A percentile compares a stretch with the other conserved stretches of the same genome.
Evolutionary conservation across 2,329 filamentous ascomycete genomes (phyloP).

Genomic region (Fusarium fujikuroi): DNA sequence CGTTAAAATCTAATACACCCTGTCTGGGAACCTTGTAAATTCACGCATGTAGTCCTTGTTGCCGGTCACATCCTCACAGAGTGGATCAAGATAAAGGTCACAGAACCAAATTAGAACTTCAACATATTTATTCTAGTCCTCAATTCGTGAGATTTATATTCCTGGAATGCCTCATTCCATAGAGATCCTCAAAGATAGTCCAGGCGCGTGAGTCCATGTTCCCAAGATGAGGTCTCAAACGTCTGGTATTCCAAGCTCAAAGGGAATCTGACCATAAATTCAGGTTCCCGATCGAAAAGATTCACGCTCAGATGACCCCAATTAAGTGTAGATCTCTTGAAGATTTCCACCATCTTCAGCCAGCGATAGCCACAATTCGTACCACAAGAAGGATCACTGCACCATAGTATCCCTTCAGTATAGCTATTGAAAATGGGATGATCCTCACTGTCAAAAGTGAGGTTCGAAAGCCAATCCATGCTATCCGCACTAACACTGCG

Average conservation of each 20-base stretch:
- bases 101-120: too few relatives aligned
- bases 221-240: neutral
- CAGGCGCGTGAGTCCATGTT: neutral
- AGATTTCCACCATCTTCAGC: neutral
- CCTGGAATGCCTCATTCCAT: neutral
- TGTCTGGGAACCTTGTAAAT: too few relatives aligned
- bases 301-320: fast-evolving
- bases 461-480: neutral
- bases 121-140: neutral
- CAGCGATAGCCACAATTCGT: neutral
- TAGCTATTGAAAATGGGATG: neutral
- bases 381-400: neutral
- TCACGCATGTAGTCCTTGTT: neutral
- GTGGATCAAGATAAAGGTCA: neutral
- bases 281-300: fast-evolving
- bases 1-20: too few relatives aligned
- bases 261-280: neutral
- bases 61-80: neutral
- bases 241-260: neutral
- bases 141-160: neutral
- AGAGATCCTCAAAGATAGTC: neutral
- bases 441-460: neutral
- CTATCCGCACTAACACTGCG: neutral
- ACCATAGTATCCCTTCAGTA: conserved; percentile 13
- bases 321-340: neutral